Conservation (phyloP, 1,284 basidiomycete genomes). For the Cystobasidium slooffiae region DNA sequence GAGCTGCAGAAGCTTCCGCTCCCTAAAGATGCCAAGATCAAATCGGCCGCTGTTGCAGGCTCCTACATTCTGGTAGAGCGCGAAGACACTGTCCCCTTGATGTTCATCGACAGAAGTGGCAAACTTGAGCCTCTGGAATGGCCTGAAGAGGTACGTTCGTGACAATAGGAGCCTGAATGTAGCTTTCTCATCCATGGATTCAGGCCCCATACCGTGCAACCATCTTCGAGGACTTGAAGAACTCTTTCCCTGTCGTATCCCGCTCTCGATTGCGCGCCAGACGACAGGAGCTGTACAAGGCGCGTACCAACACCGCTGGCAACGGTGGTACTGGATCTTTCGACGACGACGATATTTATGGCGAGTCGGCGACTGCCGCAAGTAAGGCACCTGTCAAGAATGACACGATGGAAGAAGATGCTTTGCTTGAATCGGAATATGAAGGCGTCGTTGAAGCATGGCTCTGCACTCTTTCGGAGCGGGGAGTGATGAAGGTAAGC, state of each 20-base stretch:
- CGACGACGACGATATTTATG: conserved; percentile 42
- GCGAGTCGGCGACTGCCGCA: background rate
- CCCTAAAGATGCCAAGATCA: conserved; percentile 1
- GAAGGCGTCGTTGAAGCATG: background rate
- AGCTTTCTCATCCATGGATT: background rate
- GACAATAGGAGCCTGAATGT: no score
- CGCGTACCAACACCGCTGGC: background rate
- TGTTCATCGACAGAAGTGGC: conserved; percentile 1
- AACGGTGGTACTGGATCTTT: background rate
- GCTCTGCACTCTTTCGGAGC: conserved; percentile 13
- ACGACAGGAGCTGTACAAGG: conserved; percentile 1
- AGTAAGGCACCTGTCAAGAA: background rate
- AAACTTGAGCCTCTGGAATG: background rate
- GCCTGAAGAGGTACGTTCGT: conserved; percentile 10
- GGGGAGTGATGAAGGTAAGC: conserved; percentile 6
- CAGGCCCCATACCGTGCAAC: background rate
- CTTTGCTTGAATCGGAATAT: background rate
- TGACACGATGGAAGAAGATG: conserved; percentile 2
- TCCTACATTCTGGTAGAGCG: conserved; percentile 29
- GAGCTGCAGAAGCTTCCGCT: conserved; percentile 4
- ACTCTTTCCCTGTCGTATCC: background rate
- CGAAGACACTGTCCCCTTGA: conserved; percentile 4
- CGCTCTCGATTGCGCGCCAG: background rate
- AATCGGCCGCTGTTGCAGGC: conserved; percentile 21
- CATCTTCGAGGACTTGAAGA: background rate